A percentile compares a stretch with the other conserved stretches of the same genome.
Conservation (phyloP, 345 rosid genomes). For the Odontarrhena argentea region DNA sequence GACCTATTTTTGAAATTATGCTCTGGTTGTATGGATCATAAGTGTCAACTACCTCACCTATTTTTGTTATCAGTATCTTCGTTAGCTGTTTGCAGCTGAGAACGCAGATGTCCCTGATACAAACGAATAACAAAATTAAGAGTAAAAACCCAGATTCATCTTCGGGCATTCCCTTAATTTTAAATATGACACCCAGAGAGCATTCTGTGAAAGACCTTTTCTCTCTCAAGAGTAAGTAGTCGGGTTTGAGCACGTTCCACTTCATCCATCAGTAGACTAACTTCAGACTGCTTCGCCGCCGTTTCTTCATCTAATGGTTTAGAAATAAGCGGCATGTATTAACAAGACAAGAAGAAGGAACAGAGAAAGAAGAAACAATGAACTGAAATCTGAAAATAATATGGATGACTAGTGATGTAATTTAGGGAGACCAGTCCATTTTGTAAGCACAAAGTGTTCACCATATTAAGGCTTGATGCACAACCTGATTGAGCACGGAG, state of each 20-base stretch:
- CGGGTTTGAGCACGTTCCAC: conserved; percentile 98
- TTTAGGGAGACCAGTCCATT: conserved; percentile 8
- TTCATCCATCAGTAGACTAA: conserved; percentile 96
- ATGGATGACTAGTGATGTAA: conserved; percentile 9
- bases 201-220: conserved; percentile 57
- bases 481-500: conserved; percentile 95
- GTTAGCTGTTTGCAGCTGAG: conserved; percentile 85
- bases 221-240: conserved; percentile 92
- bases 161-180: conserved; percentile 6
- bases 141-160: not conserved
- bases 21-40: conserved; percentile 21
- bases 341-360: conserved; percentile 26
- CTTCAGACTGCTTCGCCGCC: conserved; percentile 93
- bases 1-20: conserved; percentile 5
- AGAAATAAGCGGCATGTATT: conserved; percentile 23
- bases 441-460: conserved; percentile 21
- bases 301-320: conserved; percentile 78
- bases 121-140: conserved; percentile 29
- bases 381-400: not conserved
- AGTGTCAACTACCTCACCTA: conserved; percentile 51
- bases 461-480: conserved; percentile 29
- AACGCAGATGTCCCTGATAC: conserved; percentile 75
- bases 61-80: conserved; percentile 72
- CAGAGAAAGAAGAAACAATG: conserved; percentile 12
- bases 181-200: conserved; percentile 27